Evolutionary conservation across 1,139 yeast species (phyloP), one percentile per base, ranked within the genome.

Genomic region (Debaryomyces psychrophilus): DNA sequence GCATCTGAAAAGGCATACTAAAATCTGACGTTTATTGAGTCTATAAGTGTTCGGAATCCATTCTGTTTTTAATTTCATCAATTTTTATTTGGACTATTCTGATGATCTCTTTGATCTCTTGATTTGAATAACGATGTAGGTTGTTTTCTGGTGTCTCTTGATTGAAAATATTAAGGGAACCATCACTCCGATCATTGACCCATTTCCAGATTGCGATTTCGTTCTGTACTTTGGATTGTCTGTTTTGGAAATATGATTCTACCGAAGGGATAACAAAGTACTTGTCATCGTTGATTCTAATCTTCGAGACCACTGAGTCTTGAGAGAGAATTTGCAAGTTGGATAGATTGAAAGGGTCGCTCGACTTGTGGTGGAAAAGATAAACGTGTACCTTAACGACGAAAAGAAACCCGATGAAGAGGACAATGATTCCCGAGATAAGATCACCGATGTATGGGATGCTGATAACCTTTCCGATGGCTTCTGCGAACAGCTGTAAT

Each of bases 171-270:
- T 56, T 49, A n/a, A 64, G 44, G 31, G 57, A 53, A 28, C 62
- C 57, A 5, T 60, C 65, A 42, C 76, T 76, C 44, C 87, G 75
- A 39, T 78, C 79, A 46, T 82, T 81, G 37, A 90, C 76, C 97
- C 97, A 90, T 43, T 81, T 77, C 96, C 97, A 90, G 47, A 90
- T 64, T 35, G 79, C 77, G 33, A 77, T 76, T 63, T 90, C 95
- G 48, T 83, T 80, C 46, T 76, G 72, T 51, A 73, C 56, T 44
- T 66, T 58, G 44, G 64, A 53, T 36, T 62, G 55, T 11, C 61
- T 62, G 48, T 70, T 67, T 43, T 68, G 64, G 45, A 78, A 61
- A 18, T 65, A 65, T 14, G 78, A 62, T 6, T 75, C 77, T 38
- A 73, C 60, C 8, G 75, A 67, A 1, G 85, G 84, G 27, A 79